Conservation (phyloP, 2,329 filamentous ascomycete genomes). For the Ceratocystis ficicola region DNA sequence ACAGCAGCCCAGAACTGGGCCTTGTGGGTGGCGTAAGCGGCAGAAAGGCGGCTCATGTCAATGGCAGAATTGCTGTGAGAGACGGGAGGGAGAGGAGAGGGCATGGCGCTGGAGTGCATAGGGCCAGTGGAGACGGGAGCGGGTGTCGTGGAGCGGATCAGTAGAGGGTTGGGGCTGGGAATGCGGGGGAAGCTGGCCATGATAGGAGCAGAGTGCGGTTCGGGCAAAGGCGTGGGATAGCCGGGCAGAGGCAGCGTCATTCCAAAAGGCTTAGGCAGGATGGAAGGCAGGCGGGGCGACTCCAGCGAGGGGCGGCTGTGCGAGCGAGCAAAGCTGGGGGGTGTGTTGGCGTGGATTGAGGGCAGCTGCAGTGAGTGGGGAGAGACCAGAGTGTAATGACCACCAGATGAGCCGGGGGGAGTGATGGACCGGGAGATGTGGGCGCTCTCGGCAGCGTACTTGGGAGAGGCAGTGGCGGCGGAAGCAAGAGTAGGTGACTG, state of each 20-base stretch:
- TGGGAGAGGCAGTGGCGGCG: conserved; percentile 38
- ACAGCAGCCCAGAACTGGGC: conserved; percentile 61
- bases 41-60: conserved; percentile 53
- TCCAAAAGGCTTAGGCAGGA: conserved; percentile 52
- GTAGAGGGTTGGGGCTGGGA: conserved; percentile 21
- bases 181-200: conserved; percentile 18
- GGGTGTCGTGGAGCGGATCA: conserved; percentile 34
- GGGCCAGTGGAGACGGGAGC: conserved; percentile 33
- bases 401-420: conserved; percentile 35
- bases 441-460: conserved; percentile 32
- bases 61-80: conserved; percentile 31
- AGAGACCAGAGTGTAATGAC: conserved; percentile 30
- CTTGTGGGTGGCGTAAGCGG: conserved; percentile 58
- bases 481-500: conserved; percentile 41
- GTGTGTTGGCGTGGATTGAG: conserved; percentile 34
- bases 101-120: conserved; percentile 36
- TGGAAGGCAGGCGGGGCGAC: conserved; percentile 45
- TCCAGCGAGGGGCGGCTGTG: conserved; percentile 25
- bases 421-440: conserved; percentile 37
- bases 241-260: conserved; percentile 35
- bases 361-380: conserved; percentile 39
- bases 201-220: conserved; percentile 35
- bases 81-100: conserved; percentile 27
- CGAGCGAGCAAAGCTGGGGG: conserved; percentile 16
- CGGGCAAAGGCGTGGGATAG: conserved; percentile 34